A percentile compares a stretch with the other conserved stretches of the same genome.
phyloP scores from a whole-genome alignment of 768 basidiomycete genomes.

The Ramaria sp. region DNA sequence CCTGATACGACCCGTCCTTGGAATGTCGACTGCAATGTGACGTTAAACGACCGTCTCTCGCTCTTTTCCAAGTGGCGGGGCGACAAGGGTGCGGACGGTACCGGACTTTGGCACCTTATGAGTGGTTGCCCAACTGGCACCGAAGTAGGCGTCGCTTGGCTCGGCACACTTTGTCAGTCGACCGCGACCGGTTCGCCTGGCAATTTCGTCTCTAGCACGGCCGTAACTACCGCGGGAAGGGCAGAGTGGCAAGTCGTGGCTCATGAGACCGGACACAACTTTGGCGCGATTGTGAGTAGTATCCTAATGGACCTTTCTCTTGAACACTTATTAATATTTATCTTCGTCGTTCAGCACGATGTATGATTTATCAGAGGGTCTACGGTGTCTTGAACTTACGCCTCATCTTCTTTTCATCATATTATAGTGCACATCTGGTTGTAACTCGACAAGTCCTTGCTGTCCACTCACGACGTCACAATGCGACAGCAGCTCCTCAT shows the following conservation, averaged over 20 bases:
- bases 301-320: neutral
- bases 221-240: conserved; percentile 64
- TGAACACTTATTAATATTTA: neutral
- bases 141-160: conserved; percentile 84
- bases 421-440: conserved; percentile 52
- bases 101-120: conserved; percentile 85
- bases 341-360: conserved; percentile 39
- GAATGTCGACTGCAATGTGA: conserved; percentile 62
- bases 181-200: conserved; percentile 33
- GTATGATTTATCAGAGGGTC: conserved; percentile 21
- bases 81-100: conserved; percentile 54
- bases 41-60: conserved; percentile 62
- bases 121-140: conserved; percentile 73
- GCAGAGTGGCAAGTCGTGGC: conserved; percentile 79
- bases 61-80: conserved; percentile 80
- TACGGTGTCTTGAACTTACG: neutral
- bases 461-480: conserved; percentile 53
- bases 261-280: conserved; percentile 81
- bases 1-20: conserved; percentile 47
- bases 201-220: conserved; percentile 65
- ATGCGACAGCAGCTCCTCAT: conserved; percentile 58
- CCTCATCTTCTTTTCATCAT: neutral
- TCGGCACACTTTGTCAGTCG: conserved; percentile 65
- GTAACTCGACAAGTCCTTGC: conserved; percentile 46
- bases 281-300: conserved; percentile 78